Conservation (phyloP, 331 rosid genomes). For the Erythrophleum ivorense region DNA sequence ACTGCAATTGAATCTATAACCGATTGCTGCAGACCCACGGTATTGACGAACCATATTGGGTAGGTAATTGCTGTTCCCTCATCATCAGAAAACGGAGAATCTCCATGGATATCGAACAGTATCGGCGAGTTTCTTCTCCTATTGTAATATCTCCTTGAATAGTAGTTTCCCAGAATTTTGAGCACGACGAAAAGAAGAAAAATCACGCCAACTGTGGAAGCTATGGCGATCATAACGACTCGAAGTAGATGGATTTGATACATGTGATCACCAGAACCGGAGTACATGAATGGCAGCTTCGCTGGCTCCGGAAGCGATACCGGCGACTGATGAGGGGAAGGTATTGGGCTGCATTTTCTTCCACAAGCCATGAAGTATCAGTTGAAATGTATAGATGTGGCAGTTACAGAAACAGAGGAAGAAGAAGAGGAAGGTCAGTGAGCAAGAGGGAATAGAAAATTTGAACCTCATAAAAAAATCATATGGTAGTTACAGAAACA, state of each 20-base stretch:
- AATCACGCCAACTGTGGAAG: conserved; percentile 34
- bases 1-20: conserved; percentile 69
- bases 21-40: conserved; percentile 63
- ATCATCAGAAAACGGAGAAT: conserved; percentile 32
- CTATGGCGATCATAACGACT: conserved; percentile 3
- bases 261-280: rapidly evolving
- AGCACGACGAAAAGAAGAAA: conserved; percentile 22
- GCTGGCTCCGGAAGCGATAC: neutral
- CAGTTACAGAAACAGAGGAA: neutral
- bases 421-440: neutral
- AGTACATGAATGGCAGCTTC: rapidly evolving
- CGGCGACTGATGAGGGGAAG: conserved; percentile 13
- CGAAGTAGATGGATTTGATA: neutral
- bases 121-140: conserved; percentile 41
- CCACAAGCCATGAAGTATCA: neutral
- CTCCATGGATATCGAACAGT: conserved; percentile 46
- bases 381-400: neutral
- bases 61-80: conserved; percentile 47
- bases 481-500: neutral
- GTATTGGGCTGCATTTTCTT: conserved; percentile 13
- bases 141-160: conserved; percentile 33
- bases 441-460: neutral
- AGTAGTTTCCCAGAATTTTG: conserved; percentile 24
- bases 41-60: conserved; percentile 63
- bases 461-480: neutral